Evolutionary conservation across 176 grass and related monocot genomes (phyloP), one percentile per base, ranked within the genome.

Genomic region (Aegilops tauschii): DNA sequence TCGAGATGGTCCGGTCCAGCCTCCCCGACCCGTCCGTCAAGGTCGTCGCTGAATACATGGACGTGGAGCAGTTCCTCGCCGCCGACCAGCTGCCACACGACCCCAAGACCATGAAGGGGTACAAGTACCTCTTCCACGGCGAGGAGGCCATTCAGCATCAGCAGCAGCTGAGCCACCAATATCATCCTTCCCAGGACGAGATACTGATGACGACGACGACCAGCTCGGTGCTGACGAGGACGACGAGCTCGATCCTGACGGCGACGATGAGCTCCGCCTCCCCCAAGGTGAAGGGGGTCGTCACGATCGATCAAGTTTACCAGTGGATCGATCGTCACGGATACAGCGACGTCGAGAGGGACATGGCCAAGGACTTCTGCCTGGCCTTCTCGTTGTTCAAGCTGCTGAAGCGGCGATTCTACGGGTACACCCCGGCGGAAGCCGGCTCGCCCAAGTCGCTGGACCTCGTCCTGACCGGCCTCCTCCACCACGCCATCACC

Each of bases 1-100:
- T 42, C 40, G 40, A 42, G 40, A 42, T 42, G 40, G 40, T 42
- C 40, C 9, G 40, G 2, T 42, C 40, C 40, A 42, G 40, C 40
- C 40, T 42, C 40, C 40, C 40, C 0, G 40, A 42, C 40, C 40
- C 40, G 40, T 42, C 40, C 8, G 40, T 42, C 8, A 42, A 32
- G 65, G 78, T 93, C 2, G 66, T 93, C 10, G 91, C 85, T 12
- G 88, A 88, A 36, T 93, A 90, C 88, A 93, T 93, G 92, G 82
- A 71, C 32, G 62, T 83, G 59, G 90, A 84, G 66, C 56, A 85
- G 45, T 28, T 56, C 23, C 11, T 79, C 28, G 4, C 3, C 11
- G 69, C 27, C n/a, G 5, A 3, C 9, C 52, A 30, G 7, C 73
- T 28, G 21, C 50, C 31, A 20, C 1, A 3, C 4, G 14, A 88